phyloP scores from a whole-genome alignment of 2,329 filamentous ascomycete species.

The Rutstroemia sydowiana region DNA sequence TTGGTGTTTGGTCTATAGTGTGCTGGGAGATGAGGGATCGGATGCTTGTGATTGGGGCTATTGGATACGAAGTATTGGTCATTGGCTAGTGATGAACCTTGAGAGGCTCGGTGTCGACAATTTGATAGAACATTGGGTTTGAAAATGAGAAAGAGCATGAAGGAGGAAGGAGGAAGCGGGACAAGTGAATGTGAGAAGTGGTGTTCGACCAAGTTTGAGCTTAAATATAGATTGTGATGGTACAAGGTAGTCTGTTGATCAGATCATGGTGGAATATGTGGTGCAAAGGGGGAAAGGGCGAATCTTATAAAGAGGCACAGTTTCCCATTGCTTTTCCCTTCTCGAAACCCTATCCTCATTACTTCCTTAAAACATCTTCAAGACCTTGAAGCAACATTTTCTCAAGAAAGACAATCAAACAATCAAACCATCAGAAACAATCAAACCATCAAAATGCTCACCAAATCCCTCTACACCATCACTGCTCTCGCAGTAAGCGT shows the following conservation, averaged over 20 bases:
- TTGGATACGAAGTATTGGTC: no score
- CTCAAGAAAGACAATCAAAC: background rate
- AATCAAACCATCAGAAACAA: background rate
- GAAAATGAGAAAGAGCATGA: no score
- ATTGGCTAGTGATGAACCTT: no score
- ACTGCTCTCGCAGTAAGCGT: slow-evolving; percentile 1
- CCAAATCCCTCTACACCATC: slow-evolving; percentile 1
- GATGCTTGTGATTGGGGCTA: no score
- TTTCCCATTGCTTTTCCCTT: background rate
- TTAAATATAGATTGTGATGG: background rate
- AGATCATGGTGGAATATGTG: background rate
- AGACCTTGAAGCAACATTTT: background rate
- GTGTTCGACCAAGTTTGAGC: background rate
- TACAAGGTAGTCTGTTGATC: background rate
- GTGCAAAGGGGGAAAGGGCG: background rate
- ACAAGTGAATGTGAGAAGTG: background rate
- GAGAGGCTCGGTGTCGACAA: background rate
- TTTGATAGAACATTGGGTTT: background rate
- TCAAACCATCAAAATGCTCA: slow-evolving; percentile 3
- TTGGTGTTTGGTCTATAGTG: no score
- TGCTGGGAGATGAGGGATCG: no score
- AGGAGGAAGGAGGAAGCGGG: background rate
- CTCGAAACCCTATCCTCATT: no score
- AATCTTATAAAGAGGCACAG: background rate
- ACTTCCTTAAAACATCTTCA: background rate